These are phyloP conservation scores for Mycogone perniciosa DNA, from an alignment of 2,329 filamentous ascomycete species.

Conservation along the genomic window DNA sequence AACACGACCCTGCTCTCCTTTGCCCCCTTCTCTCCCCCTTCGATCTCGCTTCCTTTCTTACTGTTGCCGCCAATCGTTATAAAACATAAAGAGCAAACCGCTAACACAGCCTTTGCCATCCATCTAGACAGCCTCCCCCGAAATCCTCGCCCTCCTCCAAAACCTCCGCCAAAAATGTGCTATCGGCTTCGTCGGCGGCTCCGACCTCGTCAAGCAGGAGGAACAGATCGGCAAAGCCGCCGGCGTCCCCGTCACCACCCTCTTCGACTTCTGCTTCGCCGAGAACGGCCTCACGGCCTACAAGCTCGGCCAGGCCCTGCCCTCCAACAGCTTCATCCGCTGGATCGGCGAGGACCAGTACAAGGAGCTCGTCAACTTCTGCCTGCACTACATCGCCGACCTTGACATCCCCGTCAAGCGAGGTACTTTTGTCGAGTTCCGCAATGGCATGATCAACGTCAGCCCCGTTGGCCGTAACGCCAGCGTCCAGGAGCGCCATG, in stretches of 20 bases:
- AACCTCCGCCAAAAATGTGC: slow-evolving; percentile 79
- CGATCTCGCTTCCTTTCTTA: not conserved
- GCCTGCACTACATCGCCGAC: slow-evolving; percentile 77
- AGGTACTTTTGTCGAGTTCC: slow-evolving; percentile 81
- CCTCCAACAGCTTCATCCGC: slow-evolving; percentile 79
- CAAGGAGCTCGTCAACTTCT: slow-evolving; percentile 70
- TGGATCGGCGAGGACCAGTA: slow-evolving; percentile 82
- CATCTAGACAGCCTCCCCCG: slow-evolving; percentile 58
- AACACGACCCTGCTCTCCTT: not conserved
- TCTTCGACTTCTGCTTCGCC: slow-evolving; percentile 97
- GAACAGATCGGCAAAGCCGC: slow-evolving; percentile 74
- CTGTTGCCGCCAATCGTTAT: not conserved
- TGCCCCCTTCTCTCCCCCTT: not conserved
- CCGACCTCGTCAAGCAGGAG: slow-evolving; percentile 88
- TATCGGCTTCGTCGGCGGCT: slow-evolving; percentile 89
- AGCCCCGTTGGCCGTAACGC: slow-evolving; percentile 83
- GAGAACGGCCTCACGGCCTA: slow-evolving; percentile 94
- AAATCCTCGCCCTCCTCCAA: slow-evolving; percentile 77
- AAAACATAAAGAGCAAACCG: no score
- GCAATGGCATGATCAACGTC: slow-evolving; percentile 88
- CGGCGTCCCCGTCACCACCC: slow-evolving; percentile 62
- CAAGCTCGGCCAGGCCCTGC: slow-evolving; percentile 70
- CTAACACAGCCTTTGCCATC: not conserved
- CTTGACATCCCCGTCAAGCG: slow-evolving; percentile 77
- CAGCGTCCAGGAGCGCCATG: slow-evolving; percentile 68